phyloP scores from a whole-genome alignment of 805 yeast species.

The Tetrapisispora phaffii region DNA sequence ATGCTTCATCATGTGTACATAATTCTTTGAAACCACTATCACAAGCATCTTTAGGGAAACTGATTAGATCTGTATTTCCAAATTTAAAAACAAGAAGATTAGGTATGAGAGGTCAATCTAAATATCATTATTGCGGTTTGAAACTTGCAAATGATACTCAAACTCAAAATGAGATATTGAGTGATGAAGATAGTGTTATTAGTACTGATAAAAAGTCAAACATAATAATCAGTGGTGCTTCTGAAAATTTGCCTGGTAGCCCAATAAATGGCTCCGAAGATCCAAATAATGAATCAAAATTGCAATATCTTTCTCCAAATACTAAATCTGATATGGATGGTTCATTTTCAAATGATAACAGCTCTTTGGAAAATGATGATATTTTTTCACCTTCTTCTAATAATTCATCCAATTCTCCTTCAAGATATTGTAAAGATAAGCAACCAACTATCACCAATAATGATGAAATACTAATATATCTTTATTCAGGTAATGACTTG shows the following conservation, averaged over 20 bases:
- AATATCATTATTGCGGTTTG: conserved; percentile 80
- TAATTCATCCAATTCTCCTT: background rate
- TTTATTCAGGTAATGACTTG: background rate
- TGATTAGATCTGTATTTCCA: conserved; percentile 58
- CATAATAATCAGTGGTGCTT: background rate
- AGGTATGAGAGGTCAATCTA: conserved; percentile 74
- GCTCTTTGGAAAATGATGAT: conserved; percentile 1
- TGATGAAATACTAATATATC: background rate
- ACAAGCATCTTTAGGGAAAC: conserved; percentile 72
- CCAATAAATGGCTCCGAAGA: background rate
- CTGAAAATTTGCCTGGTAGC: background rate
- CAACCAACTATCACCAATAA: background rate
- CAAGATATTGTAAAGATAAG: background rate
- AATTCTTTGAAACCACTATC: conserved; percentile 49
- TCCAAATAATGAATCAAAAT: background rate
- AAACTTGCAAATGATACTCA: conserved; percentile 26
- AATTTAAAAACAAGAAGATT: conserved; percentile 62
- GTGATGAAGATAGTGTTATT: background rate
- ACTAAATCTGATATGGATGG: background rate
- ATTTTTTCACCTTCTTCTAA: background rate
- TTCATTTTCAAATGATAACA: background rate
- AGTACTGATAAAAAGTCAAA: background rate
- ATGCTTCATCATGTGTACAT: conserved; percentile 47
- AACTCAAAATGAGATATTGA: background rate
- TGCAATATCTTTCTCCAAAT: conserved; percentile 1